Evolutionary conservation across 2,329 filamentous ascomycete species (phyloP).

Genomic region (Epichloe hybrida): DNA sequence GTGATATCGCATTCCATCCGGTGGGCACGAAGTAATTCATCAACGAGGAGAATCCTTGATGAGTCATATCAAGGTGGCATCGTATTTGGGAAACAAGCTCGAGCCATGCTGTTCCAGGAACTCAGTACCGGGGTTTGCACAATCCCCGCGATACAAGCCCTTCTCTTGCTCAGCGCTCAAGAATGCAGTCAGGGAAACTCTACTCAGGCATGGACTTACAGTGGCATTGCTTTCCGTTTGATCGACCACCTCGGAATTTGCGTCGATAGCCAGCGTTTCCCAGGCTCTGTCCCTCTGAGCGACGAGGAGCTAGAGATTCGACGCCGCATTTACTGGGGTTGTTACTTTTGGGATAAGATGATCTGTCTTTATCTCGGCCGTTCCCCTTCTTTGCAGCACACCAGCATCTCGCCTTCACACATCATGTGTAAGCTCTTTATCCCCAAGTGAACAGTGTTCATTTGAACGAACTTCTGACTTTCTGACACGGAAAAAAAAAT

Average conservation of each 20-base stretch:
- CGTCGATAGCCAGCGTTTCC: conserved; percentile 40
- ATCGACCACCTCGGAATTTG: conserved; percentile 37
- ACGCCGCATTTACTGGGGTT: conserved; percentile 48
- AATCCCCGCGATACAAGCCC: too few relatives aligned
- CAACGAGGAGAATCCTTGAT: conserved; percentile 34
- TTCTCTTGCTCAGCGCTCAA: conserved; percentile 35
- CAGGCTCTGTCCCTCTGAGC: conserved; percentile 34
- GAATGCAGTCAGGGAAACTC: conserved; percentile 45
- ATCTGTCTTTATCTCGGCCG: conserved; percentile 47
- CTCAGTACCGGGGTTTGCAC: conserved; percentile 18
- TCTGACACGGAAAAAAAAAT: not conserved
- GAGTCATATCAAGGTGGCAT: conserved; percentile 39
- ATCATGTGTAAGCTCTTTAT: conserved; percentile 33
- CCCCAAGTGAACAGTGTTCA: not conserved
- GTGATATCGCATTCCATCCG: conserved; percentile 42
- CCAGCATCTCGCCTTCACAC: conserved; percentile 39
- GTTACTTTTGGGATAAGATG: conserved; percentile 52
- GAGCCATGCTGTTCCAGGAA: conserved; percentile 39
- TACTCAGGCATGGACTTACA: conserved; percentile 42
- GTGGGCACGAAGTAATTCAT: conserved; percentile 41
- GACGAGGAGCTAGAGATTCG: conserved; percentile 48
- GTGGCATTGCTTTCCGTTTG: conserved; percentile 36
- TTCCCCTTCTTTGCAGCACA: conserved; percentile 40
- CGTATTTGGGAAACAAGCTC: conserved; percentile 39
- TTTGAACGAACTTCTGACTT: not conserved